phyloP scores from a whole-genome alignment of 495 filamentous ascomycete species.

The Apodospora peruviana region DNA sequence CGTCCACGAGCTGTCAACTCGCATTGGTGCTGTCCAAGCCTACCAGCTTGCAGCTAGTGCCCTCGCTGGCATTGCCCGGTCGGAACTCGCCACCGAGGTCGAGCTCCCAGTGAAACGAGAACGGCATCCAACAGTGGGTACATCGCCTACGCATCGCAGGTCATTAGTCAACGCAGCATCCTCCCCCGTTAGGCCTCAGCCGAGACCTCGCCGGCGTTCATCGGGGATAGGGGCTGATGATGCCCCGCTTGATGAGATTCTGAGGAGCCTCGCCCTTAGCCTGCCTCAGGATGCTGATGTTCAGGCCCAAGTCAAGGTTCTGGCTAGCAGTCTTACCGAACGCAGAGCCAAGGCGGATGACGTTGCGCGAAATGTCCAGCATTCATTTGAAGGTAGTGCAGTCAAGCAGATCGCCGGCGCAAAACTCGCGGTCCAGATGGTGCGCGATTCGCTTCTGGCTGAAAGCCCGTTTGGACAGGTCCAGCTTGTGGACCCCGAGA shows the following conservation, averaged over 20 bases:
- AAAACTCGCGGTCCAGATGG: constrained; percentile 32
- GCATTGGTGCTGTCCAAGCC: constrained; percentile 22
- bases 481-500: constrained; percentile 35
- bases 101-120: constrained; percentile 3
- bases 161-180: constrained; percentile 2
- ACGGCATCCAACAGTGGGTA: constrained; percentile 3
- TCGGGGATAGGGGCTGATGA: constrained; percentile 23
- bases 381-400: constrained; percentile 29
- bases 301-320: constrained; percentile 8
- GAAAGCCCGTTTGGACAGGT: constrained; percentile 35
- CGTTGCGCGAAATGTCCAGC: constrained; percentile 32
- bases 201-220: constrained; percentile 21
- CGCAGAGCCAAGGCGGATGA: constrained; percentile 28
- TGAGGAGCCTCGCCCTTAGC: constrained; percentile 24
- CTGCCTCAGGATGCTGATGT: constrained; percentile 15
- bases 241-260: constrained; percentile 24
- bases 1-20: constrained; percentile 15
- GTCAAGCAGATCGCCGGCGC: constrained; percentile 32
- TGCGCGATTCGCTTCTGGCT: constrained; percentile 37
- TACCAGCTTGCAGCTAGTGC: constrained; percentile 25
- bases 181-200: constrained; percentile 21
- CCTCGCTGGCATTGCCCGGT: constrained; percentile 20
- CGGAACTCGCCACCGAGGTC: constrained; percentile 14
- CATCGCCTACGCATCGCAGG: constrained; percentile 13
- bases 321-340: constrained; percentile 22